A percentile compares a stretch with the other conserved stretches of the same genome.
Evolutionary conservation across 805 yeast species (phyloP).

Genomic region (Cephaloascus albidus): DNA sequence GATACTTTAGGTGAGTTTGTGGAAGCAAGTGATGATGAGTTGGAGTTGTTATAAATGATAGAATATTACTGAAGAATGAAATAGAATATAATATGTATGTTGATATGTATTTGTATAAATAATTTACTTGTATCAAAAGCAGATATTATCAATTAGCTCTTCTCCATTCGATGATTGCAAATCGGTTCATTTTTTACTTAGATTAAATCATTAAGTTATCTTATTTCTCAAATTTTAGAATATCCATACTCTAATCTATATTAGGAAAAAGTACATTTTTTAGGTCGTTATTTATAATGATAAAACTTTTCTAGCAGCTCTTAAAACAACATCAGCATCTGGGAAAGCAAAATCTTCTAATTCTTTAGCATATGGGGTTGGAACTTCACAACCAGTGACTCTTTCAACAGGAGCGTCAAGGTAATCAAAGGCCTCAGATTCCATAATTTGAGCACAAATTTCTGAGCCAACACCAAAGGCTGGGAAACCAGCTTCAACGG

Average conservation of each 20-base stretch:
- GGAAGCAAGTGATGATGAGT: background rate
- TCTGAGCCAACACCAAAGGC: constrained; percentile 98
- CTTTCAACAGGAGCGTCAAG: constrained; percentile 98
- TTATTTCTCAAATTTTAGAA: no score
- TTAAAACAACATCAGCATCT: constrained; percentile 79
- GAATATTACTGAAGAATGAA: background rate
- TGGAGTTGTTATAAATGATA: background rate
- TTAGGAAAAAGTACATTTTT: no score
- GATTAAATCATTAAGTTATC: no score
- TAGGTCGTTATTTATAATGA: constrained; percentile 50
- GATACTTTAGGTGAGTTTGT: background rate
- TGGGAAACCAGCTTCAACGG: constrained; percentile 98
- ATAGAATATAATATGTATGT: no score
- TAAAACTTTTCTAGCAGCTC: constrained; percentile 77
- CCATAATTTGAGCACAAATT: constrained; percentile 96
- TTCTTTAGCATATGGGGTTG: constrained; percentile 96
- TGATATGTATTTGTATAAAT: no score
- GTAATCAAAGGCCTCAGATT: constrained; percentile 95
- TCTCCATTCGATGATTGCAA: no score
- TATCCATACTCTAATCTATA: no score
- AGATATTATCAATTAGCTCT: background rate
- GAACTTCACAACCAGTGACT: constrained; percentile 99
- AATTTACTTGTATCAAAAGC: background rate
- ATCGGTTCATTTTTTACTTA: no score
- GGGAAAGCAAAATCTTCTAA: constrained; percentile 99